phyloP scores from a whole-genome alignment of 2,329 filamentous ascomycete species.

The Achaetomium macrosporum region DNA sequence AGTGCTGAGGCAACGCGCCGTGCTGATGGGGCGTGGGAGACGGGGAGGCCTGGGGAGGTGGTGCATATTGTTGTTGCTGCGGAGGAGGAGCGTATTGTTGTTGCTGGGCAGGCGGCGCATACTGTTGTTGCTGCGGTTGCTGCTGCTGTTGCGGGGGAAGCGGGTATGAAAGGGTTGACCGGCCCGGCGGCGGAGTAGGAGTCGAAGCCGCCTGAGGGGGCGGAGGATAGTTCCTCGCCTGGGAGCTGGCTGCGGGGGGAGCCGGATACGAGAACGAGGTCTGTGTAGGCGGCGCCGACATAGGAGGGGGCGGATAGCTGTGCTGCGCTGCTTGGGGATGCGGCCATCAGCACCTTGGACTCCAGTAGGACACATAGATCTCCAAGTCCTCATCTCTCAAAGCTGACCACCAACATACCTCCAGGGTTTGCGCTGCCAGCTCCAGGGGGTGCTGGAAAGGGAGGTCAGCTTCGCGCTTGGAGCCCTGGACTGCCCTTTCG shows the following conservation, averaged over 20 bases:
- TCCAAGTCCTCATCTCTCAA: not conserved
- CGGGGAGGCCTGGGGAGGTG: slow-evolving; percentile 10
- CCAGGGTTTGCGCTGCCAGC: slow-evolving; percentile 15
- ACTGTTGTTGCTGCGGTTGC: slow-evolving; percentile 27
- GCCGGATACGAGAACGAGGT: slow-evolving; percentile 35
- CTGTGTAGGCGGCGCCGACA: slow-evolving; percentile 32
- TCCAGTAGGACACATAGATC: not conserved
- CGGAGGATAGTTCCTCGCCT: slow-evolving; percentile 33
- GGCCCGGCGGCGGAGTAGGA: slow-evolving; percentile 29
- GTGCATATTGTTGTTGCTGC: slow-evolving; percentile 28
- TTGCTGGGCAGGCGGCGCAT: slow-evolving; percentile 20
- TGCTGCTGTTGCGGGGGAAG: slow-evolving; percentile 29
- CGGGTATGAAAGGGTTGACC: slow-evolving; percentile 29
- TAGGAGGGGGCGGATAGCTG: slow-evolving; percentile 33
- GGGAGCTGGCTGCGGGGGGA: slow-evolving; percentile 24
- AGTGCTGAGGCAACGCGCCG: slow-evolving; percentile 33
- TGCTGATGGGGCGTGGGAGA: slow-evolving; percentile 19
- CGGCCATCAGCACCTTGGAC: not conserved
- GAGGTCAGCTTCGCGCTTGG: slow-evolving; percentile 9
- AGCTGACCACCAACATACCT: slow-evolving; percentile 13
- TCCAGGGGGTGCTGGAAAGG: slow-evolving; percentile 21
- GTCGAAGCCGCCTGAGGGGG: slow-evolving; percentile 28
- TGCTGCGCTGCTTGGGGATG: slow-evolving; percentile 15
- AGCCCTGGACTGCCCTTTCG: not conserved
- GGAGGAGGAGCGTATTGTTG: slow-evolving; percentile 31